Evolutionary conservation across 352 stramenopile species (phyloP).

Genomic region (Peronosclerospora sorghi): DNA sequence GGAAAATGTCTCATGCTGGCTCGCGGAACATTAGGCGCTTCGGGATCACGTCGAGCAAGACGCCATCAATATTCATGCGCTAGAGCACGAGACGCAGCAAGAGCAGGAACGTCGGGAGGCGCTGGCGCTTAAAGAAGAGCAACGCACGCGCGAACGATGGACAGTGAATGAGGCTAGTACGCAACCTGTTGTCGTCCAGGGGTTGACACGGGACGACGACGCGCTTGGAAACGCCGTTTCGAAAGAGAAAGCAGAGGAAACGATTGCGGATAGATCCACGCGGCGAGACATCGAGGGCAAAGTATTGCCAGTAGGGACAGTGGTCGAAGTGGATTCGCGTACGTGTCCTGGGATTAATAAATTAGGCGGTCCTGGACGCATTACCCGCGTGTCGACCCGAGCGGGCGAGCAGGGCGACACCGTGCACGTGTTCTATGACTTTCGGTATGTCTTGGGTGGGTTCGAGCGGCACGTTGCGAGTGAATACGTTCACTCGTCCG

Average conservation of each 20-base stretch:
- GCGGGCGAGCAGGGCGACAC: constrained; percentile 3
- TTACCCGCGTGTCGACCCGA: constrained; percentile 42
- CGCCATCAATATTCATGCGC: too few species aligned
- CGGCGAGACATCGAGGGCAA: constrained; percentile 2
- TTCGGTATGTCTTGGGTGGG: constrained; percentile 71
- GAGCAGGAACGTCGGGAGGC: constrained; percentile 15
- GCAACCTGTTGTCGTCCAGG: neutral
- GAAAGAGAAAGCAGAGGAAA: too few species aligned
- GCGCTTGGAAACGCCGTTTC: too few species aligned
- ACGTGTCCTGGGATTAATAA: constrained; percentile 87
- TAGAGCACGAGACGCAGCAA: too few species aligned
- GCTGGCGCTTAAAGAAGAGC: constrained; percentile 4
- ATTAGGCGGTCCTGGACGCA: constrained; percentile 48
- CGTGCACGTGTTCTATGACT: constrained; percentile 68
- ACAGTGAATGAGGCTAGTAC: neutral
- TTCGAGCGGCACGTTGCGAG: constrained; percentile 65
- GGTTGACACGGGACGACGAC: neutral
- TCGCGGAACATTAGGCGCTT: too few species aligned
- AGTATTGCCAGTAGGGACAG: constrained; percentile 27
- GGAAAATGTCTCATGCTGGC: too few species aligned
- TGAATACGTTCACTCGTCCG: constrained; percentile 48
- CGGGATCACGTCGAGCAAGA: too few species aligned
- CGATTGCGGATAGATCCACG: neutral
- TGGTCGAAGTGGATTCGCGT: constrained; percentile 53
- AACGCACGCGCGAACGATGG: neutral